Percentiles rank a stretch among this genome's conserved stretches.
Conservation (phyloP, 345 rosid species). For the Rhodamnia rubescens region DNA sequence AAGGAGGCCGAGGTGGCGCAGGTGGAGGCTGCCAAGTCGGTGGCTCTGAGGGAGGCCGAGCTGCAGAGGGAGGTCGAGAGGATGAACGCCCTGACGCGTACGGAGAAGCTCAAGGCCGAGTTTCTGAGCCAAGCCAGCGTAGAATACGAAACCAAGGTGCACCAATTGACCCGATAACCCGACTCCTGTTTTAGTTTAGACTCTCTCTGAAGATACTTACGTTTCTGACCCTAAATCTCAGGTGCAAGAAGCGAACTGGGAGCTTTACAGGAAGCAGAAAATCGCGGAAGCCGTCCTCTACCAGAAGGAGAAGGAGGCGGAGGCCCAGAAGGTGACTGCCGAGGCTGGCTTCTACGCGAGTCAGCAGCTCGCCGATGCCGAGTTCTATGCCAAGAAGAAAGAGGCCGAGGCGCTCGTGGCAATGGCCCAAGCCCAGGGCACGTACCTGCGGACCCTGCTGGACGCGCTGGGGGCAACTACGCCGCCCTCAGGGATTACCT, state of each 20-base stretch:
- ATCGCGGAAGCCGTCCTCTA: conserved; percentile 56
- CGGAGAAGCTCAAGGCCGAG: conserved; percentile 80
- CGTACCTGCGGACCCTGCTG: conserved; percentile 38
- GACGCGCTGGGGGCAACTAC: conserved; percentile 45
- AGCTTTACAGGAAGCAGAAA: conserved; percentile 29
- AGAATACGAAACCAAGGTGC: conserved; percentile 70
- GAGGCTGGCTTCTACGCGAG: conserved; percentile 45
- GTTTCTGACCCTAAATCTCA: neutral
- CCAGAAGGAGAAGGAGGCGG: conserved; percentile 47
- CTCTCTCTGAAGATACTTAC: neutral
- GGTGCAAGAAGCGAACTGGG: conserved; percentile 12
- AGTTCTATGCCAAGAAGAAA: conserved; percentile 32
- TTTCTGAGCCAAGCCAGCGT: conserved; percentile 64
- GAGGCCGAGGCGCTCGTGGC: conserved; percentile 64
- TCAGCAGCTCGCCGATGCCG: conserved; percentile 43
- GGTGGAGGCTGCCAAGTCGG: conserved; percentile 67
- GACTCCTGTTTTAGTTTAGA: neutral
- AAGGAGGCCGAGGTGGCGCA: conserved; percentile 56
- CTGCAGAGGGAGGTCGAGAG: conserved; percentile 62
- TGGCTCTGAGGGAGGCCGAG: conserved; percentile 61
- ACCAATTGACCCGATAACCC: too few species aligned
- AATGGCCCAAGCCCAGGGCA: conserved; percentile 53
- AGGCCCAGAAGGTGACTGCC: conserved; percentile 55
- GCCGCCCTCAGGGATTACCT: conserved; percentile 41
- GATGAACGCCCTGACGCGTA: conserved; percentile 56